Conservation (phyloP, 768 basidiomycete genomes). For the Boletus pseudo-olivaceus region DNA sequence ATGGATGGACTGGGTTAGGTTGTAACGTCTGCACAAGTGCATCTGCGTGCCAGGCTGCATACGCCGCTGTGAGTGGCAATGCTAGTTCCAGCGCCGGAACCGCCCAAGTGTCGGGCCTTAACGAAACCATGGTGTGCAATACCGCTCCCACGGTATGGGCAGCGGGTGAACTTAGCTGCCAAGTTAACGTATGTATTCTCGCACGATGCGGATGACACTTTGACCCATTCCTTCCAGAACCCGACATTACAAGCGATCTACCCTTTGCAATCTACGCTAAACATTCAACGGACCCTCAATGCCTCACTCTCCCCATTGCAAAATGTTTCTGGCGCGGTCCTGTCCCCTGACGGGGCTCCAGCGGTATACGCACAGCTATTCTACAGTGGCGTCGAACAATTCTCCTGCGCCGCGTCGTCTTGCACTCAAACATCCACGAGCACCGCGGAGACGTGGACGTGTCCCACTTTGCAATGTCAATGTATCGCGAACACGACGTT, state of each 20-base stretch:
- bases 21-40: constrained; percentile 77
- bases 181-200: constrained; percentile 61
- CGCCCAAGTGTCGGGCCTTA: constrained; percentile 36
- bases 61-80: constrained; percentile 39
- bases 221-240: constrained; percentile 47
- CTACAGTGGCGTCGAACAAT: constrained; percentile 83
- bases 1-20: constrained; percentile 73
- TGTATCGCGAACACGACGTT: constrained; percentile 71
- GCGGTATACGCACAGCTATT: constrained; percentile 67
- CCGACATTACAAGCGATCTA: constrained; percentile 78
- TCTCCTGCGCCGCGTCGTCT: constrained; percentile 71
- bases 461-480: constrained; percentile 68
- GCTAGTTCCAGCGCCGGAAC: constrained; percentile 31
- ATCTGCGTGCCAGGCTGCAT: constrained; percentile 66
- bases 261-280: constrained; percentile 67
- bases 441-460: constrained; percentile 56
- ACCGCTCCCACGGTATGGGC: constrained; percentile 68
- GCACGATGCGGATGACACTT: not conserved
- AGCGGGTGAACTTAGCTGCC: constrained; percentile 80
- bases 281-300: constrained; percentile 74
- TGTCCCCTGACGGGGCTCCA: constrained; percentile 51
- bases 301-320: constrained; percentile 60
- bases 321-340: constrained; percentile 24
- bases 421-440: constrained; percentile 59
- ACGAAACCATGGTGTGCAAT: constrained; percentile 74